Evolutionary conservation across 495 filamentous ascomycete species (phyloP).

Genomic region (Podospora pseudopauciseta): DNA sequence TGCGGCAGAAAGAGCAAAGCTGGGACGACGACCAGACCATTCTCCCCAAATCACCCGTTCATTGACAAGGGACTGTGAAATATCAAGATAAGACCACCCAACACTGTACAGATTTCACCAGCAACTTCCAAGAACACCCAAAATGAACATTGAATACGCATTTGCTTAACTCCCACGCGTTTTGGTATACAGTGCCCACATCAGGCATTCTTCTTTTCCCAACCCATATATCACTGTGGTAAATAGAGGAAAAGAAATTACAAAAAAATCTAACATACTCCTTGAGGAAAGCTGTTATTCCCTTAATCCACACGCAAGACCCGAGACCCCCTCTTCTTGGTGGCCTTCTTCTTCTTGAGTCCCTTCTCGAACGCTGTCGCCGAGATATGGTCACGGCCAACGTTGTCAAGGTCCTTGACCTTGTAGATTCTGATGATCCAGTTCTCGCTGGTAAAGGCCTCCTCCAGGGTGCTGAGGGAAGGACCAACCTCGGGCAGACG

Average conservation of each 20-base stretch:
- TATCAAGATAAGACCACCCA: not conserved
- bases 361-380: constrained; percentile 88
- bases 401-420: constrained; percentile 96
- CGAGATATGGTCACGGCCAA: constrained; percentile 82
- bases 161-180: constrained; percentile 17
- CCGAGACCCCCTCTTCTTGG: constrained; percentile 73
- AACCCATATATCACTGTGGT: constrained; percentile 11
- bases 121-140: not conserved
- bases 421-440: constrained; percentile 99
- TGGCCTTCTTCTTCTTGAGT: constrained; percentile 85
- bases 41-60: not conserved
- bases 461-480: constrained; percentile 82
- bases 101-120: not conserved
- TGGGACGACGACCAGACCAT: not conserved
- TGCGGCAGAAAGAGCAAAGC: not conserved
- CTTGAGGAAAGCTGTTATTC: constrained; percentile 17
- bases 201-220: constrained; percentile 17
- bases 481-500: constrained; percentile 83
- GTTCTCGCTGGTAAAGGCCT: constrained; percentile 98
- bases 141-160: not conserved
- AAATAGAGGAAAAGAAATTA: constrained; percentile 19
- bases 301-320: constrained; percentile 78
- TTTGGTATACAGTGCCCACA: constrained; percentile 27
- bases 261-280: constrained; percentile 20
- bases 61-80: not conserved